Base-by-base conservation (phyloP, 345 rosid genomes). In the Clausena lansium region DNA sequence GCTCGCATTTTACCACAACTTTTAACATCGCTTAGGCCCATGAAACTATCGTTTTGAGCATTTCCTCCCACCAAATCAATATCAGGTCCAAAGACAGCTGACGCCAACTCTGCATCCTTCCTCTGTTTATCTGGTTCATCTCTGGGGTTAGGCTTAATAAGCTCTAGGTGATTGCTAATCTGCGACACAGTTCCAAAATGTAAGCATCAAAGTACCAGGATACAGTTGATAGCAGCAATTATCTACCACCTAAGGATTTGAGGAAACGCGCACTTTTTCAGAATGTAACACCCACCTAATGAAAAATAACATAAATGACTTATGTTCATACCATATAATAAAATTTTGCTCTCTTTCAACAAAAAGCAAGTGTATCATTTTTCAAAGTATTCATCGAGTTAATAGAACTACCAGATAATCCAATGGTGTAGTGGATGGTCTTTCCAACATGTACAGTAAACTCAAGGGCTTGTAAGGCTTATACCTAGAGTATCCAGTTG, bases 141-240 rank as follows among this genome's bases (percentile, higher is more conserved):
- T 86, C 84, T 84, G 30, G 95, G 91, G 74, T 92, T 94, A n/a
- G 98, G 97, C 91, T 95, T 95, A 66, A 95, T 87, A 76, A 95
- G 94, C 91, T 95, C 99, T 77, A 93, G 83, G 84, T 95, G 99
- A 86, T 92, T 95, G 87, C 99, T 93, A 80, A 95, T 85, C 97
- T 95, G 90, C 73, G 59, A 78, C 71, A 28, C 30, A 62, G 57
- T 73, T 72, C 77, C 35, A 78, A 61, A 25, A 63, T 58, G 81
- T 67, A 28, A 78, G 45, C 58, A 79, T 28, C 60, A 61, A 17
- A 76, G 45, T 66, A 39, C 71, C 27, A 17, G 28, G 71, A 52
- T 39, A 70, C 10, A 66, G 20, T 45, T 7, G 7, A 66, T 25
- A 36, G 36, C 59, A 70, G 17, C 14, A 45, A 28, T 71, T 47